These are phyloP conservation scores for Serendipita sp. DNA, from an alignment of 768 basidiomycete genomes.

Conservation along the genomic window DNA sequence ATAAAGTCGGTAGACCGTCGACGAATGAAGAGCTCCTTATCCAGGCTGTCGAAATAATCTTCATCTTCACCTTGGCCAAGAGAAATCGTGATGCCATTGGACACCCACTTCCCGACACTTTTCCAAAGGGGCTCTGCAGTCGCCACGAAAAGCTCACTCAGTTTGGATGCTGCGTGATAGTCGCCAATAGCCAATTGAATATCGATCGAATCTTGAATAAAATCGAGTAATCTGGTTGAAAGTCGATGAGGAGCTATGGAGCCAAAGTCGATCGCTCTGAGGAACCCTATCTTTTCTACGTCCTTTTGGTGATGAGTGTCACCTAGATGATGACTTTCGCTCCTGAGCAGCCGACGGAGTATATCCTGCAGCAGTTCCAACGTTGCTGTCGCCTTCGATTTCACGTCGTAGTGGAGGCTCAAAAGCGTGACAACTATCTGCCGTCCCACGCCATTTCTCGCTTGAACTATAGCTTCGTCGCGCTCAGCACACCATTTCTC, in stretches of 20 bases:
- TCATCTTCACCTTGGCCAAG: conserved; percentile 20
- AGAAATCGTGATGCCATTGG: conserved; percentile 46
- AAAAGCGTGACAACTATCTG: conserved; percentile 48
- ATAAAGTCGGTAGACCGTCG: conserved; percentile 37
- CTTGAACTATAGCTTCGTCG: conserved; percentile 53
- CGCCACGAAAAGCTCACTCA: conserved; percentile 45
- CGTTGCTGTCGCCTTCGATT: conserved; percentile 38
- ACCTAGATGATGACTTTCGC: conserved; percentile 17
- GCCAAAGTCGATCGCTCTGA: conserved; percentile 25
- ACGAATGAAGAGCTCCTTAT: conserved; percentile 69
- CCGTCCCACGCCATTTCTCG: conserved; percentile 32
- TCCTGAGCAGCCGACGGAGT: conserved; percentile 20
- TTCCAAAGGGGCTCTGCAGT: conserved; percentile 58
- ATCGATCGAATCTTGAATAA: conserved; percentile 40
- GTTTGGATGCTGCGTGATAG: conserved; percentile 31
- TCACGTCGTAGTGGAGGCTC: conserved; percentile 41
- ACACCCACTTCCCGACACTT: conserved; percentile 58
- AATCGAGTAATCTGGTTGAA: conserved; percentile 45
- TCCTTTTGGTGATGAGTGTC: background rate
- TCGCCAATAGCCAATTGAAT: conserved; percentile 46
- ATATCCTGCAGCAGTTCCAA: conserved; percentile 43
- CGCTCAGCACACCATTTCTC: conserved; percentile 53
- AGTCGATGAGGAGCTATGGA: conserved; percentile 34
- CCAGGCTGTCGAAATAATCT: conserved; percentile 19
- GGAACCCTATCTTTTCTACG: conserved; percentile 24